Conservation (phyloP, 805 yeast genomes). For the Lipomyces mesembrius region DNA sequence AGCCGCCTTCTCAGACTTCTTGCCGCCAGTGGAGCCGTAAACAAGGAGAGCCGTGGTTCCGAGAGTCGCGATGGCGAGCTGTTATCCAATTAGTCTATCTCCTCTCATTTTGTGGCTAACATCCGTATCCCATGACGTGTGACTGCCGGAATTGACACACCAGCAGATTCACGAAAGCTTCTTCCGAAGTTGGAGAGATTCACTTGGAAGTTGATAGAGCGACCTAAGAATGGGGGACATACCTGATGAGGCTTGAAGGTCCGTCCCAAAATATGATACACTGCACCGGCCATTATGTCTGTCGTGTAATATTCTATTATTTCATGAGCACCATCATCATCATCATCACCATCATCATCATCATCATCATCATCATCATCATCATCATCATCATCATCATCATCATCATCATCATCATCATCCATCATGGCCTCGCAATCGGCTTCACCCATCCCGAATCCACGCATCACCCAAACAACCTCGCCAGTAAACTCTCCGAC, state of each 20-base stretch:
- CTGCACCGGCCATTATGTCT: slow-evolving; percentile 57
- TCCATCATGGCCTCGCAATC: neutral
- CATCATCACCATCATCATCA: neutral
- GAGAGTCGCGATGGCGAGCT: slow-evolving; percentile 82
- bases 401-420: neutral
- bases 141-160: neutral
- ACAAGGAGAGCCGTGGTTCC: slow-evolving; percentile 66
- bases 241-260: slow-evolving; percentile 80
- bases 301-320: neutral
- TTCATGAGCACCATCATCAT: neutral
- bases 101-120: neutral
- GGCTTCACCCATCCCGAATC: neutral
- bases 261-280: slow-evolving; percentile 83
- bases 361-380: neutral
- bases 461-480: neutral
- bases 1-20: slow-evolving; percentile 55
- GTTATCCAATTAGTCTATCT: neutral
- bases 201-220: neutral
- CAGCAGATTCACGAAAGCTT: too few species aligned
- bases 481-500: neutral
- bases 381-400: neutral
- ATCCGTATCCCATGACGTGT: neutral
- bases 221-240: slow-evolving; percentile 40
- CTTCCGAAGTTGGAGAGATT: too few species aligned
- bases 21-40: slow-evolving; percentile 68